Conservation (phyloP, 2,329 filamentous ascomycete genomes). For the Capronia coronata region DNA sequence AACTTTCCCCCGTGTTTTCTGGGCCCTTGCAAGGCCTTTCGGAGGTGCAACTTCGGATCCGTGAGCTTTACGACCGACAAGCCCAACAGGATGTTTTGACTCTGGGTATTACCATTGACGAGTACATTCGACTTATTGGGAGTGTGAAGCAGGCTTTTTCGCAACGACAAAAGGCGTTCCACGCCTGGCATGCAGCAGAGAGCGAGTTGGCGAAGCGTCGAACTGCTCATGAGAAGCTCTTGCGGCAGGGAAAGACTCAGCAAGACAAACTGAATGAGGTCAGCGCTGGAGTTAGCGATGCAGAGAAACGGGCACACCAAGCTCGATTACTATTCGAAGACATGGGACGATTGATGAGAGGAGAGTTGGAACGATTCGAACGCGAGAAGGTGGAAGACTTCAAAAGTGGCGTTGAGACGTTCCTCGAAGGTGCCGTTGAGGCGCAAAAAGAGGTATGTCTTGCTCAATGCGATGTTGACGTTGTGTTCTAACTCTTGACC, state of each 20-base stretch:
- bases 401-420: conserved; percentile 96
- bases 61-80: conserved; percentile 91
- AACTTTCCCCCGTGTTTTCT: conserved; percentile 81
- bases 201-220: conserved; percentile 86
- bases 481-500: conserved; percentile 46
- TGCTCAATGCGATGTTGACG: background rate
- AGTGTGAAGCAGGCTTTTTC: conserved; percentile 89
- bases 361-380: conserved; percentile 89
- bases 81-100: conserved; percentile 95
- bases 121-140: conserved; percentile 93
- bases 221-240: conserved; percentile 82
- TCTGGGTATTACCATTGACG: conserved; percentile 93
- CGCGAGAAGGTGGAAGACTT: conserved; percentile 98
- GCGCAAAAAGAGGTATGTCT: conserved; percentile 88
- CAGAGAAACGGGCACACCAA: conserved; percentile 87
- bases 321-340: conserved; percentile 88
- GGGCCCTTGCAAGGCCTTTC: conserved; percentile 85
- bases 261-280: conserved; percentile 92
- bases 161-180: conserved; percentile 91
- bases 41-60: conserved; percentile 86
- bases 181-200: conserved; percentile 88
- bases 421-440: conserved; percentile 92
- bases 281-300: conserved; percentile 87
- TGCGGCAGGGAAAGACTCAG: conserved; percentile 89
- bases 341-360: conserved; percentile 89